Base-by-base conservation (phyloP, 2,329 filamentous ascomycete genomes). In the Simplicillium aogashimaense region DNA sequence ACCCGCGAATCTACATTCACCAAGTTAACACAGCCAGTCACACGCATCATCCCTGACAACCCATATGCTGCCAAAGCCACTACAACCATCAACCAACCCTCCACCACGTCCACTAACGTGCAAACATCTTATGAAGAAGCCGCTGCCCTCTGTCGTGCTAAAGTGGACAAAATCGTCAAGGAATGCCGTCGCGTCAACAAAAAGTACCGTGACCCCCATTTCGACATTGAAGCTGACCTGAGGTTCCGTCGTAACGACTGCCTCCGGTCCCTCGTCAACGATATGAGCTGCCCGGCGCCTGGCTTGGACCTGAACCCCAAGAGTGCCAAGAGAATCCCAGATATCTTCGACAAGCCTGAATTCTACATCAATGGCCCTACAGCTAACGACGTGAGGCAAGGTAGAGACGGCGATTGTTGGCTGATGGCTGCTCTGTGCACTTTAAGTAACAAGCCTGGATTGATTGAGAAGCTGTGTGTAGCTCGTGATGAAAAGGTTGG, bases 161-260 rank as follows among this genome's bases (percentile, higher is more conserved):
- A 72, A 62, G 83, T 72, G 3, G 69, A 66, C 18, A 74, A 76
- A 55, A 80, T 81, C 43, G 68, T 76, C 37, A 66, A 67, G 42
- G 76, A 80, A 53, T 94, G 86, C 56, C 70, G 78, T 16, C 74
- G 84, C 8, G 68, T 87, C 42, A 94, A 94, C 59, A 82, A 87
- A 53, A 90, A 87, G 59, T 95, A 94, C 55, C 75, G 82, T 13
- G 86, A 94, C 54, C 76, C 81, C n/a, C 79, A 92, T 57, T 94
- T 94, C 54, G 83, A 94, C 55, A 78, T 94, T 38, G 86, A 92
- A 54, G 66, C 75, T 30, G 85, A 89, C 56, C 68, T 88, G 45
- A 83, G 86, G 60, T 66, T 66, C 30, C 61, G 64, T n/a, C 59
- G 55, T 42, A 63, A 64, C 33, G 69, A 77, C 50, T 76, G 69